A percentile compares a stretch with the other conserved stretches of the same genome.
Conservation (phyloP, 768 basidiomycete species). For the Lentinula detonsa region DNA sequence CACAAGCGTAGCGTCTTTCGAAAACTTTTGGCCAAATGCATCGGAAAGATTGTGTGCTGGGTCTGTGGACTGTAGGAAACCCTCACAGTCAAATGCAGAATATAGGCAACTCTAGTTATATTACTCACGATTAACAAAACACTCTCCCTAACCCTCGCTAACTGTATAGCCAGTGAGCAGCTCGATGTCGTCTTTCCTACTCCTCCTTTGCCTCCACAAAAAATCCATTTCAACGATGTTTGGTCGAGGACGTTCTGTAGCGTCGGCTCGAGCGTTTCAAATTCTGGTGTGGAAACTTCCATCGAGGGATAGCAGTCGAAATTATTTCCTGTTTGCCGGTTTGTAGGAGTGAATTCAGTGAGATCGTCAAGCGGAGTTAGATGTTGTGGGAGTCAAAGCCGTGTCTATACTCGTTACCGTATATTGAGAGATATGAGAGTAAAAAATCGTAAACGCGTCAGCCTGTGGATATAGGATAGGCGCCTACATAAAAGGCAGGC, state of each 20-base stretch:
- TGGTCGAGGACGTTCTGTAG: constrained; percentile 96
- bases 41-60: constrained; percentile 99
- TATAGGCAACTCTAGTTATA: background rate
- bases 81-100: background rate
- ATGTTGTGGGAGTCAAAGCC: too few relatives aligned
- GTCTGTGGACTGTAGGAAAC: constrained; percentile 78
- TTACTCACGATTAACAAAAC: constrained; percentile 87
- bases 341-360: too few relatives aligned
- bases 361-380: too few relatives aligned
- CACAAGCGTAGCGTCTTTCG: constrained; percentile 96
- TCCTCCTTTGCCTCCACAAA: constrained; percentile 99
- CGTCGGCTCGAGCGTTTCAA: constrained; percentile 57
- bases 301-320: background rate
- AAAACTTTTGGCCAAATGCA: constrained; percentile 98
- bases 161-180: constrained; percentile 95
- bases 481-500: too few relatives aligned
- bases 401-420: too few relatives aligned
- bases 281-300: background rate
- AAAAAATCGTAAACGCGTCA: too few relatives aligned
- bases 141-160: constrained; percentile 86
- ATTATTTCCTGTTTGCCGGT: too few relatives aligned
- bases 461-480: too few relatives aligned
- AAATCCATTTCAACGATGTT: constrained; percentile 94
- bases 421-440: too few relatives aligned
- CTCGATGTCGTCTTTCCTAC: constrained; percentile 99